A percentile compares a stretch with the other conserved stretches of the same genome.
Evolutionary conservation across 306 rosid genomes (phyloP).

Genomic region (Cotoneaster glaucophyllus): DNA sequence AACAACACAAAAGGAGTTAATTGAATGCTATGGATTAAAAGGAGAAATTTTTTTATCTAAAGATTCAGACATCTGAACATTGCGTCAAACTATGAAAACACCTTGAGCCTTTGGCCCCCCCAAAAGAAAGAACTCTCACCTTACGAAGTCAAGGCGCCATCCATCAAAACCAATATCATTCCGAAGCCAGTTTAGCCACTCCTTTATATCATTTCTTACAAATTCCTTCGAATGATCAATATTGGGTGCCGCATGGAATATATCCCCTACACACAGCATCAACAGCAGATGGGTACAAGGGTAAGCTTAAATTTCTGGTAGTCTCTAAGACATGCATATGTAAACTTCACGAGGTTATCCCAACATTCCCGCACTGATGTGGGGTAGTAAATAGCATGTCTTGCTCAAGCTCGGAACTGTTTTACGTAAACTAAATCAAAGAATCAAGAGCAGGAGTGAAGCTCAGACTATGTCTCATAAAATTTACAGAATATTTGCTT

Average conservation of each 20-base stretch:
- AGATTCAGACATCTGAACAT: not conserved
- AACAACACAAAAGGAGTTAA: constrained; percentile 17
- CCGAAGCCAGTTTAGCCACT: constrained; percentile 73
- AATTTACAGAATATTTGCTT: not conserved
- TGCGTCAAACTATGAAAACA: not conserved
- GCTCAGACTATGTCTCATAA: not conserved
- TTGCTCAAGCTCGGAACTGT: not conserved
- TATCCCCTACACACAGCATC: constrained; percentile 48
- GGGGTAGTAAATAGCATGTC: not conserved
- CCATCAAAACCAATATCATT: constrained; percentile 72
- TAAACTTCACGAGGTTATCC: not conserved
- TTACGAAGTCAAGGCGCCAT: constrained; percentile 78
- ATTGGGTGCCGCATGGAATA: constrained; percentile 82
- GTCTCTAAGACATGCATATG: constrained; percentile 1
- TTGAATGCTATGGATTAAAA: not conserved
- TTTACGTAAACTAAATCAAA: not conserved
- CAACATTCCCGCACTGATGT: not conserved
- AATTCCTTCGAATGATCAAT: constrained; percentile 74
- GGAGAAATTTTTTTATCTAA: not conserved
- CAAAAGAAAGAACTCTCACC: constrained; percentile 27
- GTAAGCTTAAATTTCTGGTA: not conserved
- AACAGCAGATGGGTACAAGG: constrained; percentile 3
- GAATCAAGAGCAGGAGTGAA: not conserved
- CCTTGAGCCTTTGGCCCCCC: not conserved
- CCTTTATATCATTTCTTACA: constrained; percentile 58